These are phyloP conservation scores for Ampelomyces quisqualis DNA, from an alignment of 2,329 filamentous ascomycete genomes.

Conservation along the genomic window DNA sequence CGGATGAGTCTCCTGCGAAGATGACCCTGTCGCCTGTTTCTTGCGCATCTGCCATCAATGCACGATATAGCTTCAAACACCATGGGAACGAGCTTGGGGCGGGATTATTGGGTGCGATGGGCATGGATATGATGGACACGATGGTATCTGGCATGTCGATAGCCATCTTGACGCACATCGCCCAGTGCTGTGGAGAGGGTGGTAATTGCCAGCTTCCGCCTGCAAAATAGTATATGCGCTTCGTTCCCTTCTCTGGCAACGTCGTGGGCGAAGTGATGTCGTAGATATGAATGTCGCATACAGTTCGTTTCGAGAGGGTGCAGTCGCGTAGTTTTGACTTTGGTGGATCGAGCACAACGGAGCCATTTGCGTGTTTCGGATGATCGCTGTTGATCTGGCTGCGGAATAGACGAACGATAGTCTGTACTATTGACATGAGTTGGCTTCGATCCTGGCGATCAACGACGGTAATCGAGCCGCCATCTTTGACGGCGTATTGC, in stretches of 20 bases:
- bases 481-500: conserved; percentile 6
- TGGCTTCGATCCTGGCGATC: conserved; percentile 44
- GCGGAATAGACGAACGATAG: conserved; percentile 43
- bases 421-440: conserved; percentile 44
- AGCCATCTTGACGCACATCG: conserved; percentile 51
- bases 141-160: conserved; percentile 44
- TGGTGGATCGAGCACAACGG: conserved; percentile 42
- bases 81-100: conserved; percentile 52
- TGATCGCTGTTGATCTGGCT: conserved; percentile 35
- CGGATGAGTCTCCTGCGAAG: conserved; percentile 58
- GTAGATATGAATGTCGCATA: conserved; percentile 51
- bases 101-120: conserved; percentile 56
- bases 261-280: conserved; percentile 39
- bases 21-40: conserved; percentile 48
- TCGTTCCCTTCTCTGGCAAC: conserved; percentile 13
- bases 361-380: conserved; percentile 44
- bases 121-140: conserved; percentile 55
- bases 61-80: conserved; percentile 50
- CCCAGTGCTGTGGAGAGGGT: conserved; percentile 56
- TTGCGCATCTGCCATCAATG: conserved; percentile 45
- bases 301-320: conserved; percentile 44
- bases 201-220: conserved; percentile 60
- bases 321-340: conserved; percentile 38
- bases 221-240: conserved; percentile 56
- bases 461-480: conserved; percentile 35